Conservation (phyloP, 225 moss, liverwort and hornwort genomes). For the Pseudoscleropodium purum region DNA sequence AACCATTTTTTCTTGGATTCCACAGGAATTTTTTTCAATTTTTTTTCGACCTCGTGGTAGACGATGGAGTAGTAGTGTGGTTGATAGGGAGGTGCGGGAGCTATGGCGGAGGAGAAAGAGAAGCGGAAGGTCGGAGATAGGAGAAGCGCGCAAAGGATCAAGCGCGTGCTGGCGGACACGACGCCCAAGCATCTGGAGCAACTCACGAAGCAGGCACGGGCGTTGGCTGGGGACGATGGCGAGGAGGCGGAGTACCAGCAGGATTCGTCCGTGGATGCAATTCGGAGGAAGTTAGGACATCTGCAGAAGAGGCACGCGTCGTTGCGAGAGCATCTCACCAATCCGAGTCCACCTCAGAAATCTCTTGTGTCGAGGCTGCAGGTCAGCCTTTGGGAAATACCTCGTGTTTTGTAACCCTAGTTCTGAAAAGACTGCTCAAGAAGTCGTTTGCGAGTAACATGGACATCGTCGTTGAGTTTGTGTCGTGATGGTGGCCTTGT, state of each 20-base stretch:
- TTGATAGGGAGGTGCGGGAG: background rate
- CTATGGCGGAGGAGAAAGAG: conserved; percentile 66
- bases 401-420: conserved; percentile 14
- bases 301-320: conserved; percentile 47
- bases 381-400: conserved; percentile 4
- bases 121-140: conserved; percentile 68
- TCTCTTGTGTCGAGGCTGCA: conserved; percentile 24
- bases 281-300: conserved; percentile 45
- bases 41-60: background rate
- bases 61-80: background rate
- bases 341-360: conserved; percentile 22
- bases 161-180: conserved; percentile 74
- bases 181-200: conserved; percentile 80
- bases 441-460: background rate
- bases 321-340: conserved; percentile 52
- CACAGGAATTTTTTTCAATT: background rate
- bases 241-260: conserved; percentile 23
- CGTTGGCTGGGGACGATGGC: conserved; percentile 59
- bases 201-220: conserved; percentile 81
- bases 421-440: background rate
- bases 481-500: background rate
- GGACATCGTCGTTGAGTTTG: background rate
- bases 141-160: conserved; percentile 64
- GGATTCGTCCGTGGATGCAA: conserved; percentile 33
- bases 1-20: background rate